These are phyloP conservation scores for Cadophora sp. DNA, from an alignment of 2,329 filamentous ascomycete species.

Conservation along the genomic window DNA sequence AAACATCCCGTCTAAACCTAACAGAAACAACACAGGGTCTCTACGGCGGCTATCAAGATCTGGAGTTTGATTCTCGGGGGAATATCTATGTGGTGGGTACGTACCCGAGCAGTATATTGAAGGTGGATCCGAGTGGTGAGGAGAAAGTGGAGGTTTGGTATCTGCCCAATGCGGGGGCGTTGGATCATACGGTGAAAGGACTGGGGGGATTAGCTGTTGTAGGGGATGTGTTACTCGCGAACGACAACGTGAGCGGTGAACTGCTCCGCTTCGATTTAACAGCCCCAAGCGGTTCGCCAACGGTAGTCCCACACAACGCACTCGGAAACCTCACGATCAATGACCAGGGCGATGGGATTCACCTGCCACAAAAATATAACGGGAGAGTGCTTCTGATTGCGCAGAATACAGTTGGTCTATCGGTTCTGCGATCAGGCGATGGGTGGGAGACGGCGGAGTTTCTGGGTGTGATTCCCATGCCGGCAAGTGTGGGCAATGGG, in stretches of 20 bases:
- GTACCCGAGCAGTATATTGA: slow-evolving; percentile 21
- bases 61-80: slow-evolving; percentile 16
- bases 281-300: not conserved
- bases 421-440: not conserved
- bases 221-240: not conserved
- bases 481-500: not conserved
- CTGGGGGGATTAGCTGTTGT: not conserved
- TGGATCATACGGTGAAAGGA: slow-evolving; percentile 2
- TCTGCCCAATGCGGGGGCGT: not conserved
- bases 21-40: slow-evolving; percentile 16
- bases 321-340: not conserved
- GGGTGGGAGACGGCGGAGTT: not conserved
- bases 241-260: not conserved
- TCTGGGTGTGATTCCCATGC: not conserved
- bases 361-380: not conserved
- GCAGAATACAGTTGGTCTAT: not conserved
- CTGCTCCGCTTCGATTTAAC: not conserved
- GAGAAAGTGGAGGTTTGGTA: slow-evolving; percentile 13
- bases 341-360: not conserved
- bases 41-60: slow-evolving; percentile 22
- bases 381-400: not conserved
- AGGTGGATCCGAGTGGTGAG: slow-evolving; percentile 12
- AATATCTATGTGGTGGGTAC: slow-evolving; percentile 23
- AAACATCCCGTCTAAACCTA: slow-evolving; percentile 16
- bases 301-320: not conserved